Evolutionary conservation across 768 basidiomycete genomes (phyloP).

Genomic region (Tricholoma bakamatsutake): DNA sequence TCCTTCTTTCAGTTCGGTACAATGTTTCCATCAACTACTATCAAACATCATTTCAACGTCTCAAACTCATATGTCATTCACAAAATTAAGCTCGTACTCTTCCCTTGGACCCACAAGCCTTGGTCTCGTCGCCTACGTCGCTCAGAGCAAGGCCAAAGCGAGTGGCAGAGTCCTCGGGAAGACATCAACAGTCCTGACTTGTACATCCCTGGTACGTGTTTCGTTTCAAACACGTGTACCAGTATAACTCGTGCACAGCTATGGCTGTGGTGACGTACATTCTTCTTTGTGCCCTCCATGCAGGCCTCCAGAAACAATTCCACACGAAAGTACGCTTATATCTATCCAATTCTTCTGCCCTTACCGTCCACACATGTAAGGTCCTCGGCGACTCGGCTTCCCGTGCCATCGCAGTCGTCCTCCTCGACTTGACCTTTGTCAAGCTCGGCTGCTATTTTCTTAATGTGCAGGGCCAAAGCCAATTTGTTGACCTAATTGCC

Average conservation of each 20-base stretch:
- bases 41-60: slow-evolving; percentile 82
- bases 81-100: slow-evolving; percentile 84
- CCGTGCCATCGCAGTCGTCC: slow-evolving; percentile 75
- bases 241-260: slow-evolving; percentile 13
- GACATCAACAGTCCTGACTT: slow-evolving; percentile 96
- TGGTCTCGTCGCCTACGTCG: slow-evolving; percentile 71
- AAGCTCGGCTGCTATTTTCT: slow-evolving; percentile 92
- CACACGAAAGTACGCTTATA: slow-evolving; percentile 52
- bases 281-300: slow-evolving; percentile 78
- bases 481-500: slow-evolving; percentile 78
- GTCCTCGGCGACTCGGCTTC: slow-evolving; percentile 85
- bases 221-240: not conserved
- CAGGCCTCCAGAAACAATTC: slow-evolving; percentile 79
- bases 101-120: slow-evolving; percentile 90
- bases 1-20: slow-evolving; percentile 58
- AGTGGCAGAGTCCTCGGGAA: slow-evolving; percentile 86
- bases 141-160: slow-evolving; percentile 59
- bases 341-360: not conserved
- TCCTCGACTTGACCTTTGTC: slow-evolving; percentile 86
- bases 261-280: slow-evolving; percentile 98
- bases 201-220: slow-evolving; percentile 69
- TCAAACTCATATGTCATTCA: slow-evolving; percentile 92
- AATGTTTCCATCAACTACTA: slow-evolving; percentile 64
- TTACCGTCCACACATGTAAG: slow-evolving; percentile 10
- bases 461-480: slow-evolving; percentile 68